Evolutionary conservation across 352 stramenopile species (phyloP).

Genomic region (Phytophthora rubi): DNA sequence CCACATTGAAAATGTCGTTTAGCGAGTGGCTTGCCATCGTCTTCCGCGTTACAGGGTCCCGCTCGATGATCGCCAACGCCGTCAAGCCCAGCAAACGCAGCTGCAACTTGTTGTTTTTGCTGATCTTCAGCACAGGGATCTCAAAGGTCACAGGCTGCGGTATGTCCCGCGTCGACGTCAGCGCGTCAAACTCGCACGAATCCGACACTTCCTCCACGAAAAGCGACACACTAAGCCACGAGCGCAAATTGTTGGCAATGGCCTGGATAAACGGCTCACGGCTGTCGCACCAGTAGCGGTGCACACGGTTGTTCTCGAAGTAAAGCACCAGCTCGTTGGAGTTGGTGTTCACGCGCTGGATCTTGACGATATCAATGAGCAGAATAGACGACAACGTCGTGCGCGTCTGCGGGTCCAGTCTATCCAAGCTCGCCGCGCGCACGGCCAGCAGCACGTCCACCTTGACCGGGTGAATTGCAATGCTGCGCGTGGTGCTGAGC

Average conservation of each 20-base stretch:
- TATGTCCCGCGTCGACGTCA: conserved; percentile 81
- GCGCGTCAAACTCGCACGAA: conserved; percentile 82
- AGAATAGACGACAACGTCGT: conserved; percentile 82
- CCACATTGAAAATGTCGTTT: conserved; percentile 87
- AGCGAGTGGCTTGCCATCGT: conserved; percentile 71
- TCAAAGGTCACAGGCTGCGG: conserved; percentile 84
- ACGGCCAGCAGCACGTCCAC: conserved; percentile 79
- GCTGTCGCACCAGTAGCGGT: conserved; percentile 88
- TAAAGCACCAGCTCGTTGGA: conserved; percentile 86
- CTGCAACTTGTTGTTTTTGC: conserved; percentile 84
- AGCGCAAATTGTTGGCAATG: conserved; percentile 87
- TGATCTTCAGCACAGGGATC: conserved; percentile 86
- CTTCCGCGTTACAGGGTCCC: conserved; percentile 72
- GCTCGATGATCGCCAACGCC: conserved; percentile 71
- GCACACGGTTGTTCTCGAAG: conserved; percentile 87
- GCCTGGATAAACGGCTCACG: conserved; percentile 89
- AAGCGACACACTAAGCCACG: conserved; percentile 82
- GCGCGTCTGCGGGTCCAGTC: conserved; percentile 68
- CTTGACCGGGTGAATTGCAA: conserved; percentile 69
- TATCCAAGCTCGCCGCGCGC: conserved; percentile 77
- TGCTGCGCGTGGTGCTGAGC: conserved; percentile 81
- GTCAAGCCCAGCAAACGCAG: conserved; percentile 78
- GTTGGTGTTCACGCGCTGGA: conserved; percentile 86
- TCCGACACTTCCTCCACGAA: conserved; percentile 88
- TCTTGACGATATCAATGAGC: conserved; percentile 90